Evolutionary conservation across 2,329 filamentous ascomycete species (phyloP).

Genomic region (Microdochium trichocladiopsis): DNA sequence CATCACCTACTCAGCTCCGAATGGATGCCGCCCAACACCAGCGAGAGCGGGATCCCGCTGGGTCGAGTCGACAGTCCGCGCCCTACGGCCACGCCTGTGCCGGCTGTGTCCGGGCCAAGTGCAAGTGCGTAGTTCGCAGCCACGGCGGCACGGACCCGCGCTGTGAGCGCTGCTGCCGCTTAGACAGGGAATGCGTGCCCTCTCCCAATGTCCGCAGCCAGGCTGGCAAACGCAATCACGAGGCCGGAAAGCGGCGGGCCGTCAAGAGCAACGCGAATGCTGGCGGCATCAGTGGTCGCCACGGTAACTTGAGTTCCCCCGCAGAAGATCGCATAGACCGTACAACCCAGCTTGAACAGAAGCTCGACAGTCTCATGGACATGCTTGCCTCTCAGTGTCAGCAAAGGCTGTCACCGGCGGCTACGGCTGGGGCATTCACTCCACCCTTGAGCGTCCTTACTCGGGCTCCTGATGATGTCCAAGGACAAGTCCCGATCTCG

Average conservation of each 20-base stretch:
- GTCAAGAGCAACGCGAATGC: background rate
- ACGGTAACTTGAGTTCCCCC: too few relatives aligned
- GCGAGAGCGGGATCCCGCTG: background rate
- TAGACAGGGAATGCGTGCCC: constrained; percentile 31
- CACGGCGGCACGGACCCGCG: constrained; percentile 9
- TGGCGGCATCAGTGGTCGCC: constrained; percentile 1
- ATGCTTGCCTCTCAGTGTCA: constrained; percentile 8
- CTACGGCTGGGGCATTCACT: background rate
- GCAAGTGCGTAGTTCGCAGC: constrained; percentile 31
- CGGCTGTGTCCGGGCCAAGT: constrained; percentile 34
- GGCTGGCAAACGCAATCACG: constrained; percentile 3
- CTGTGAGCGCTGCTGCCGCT: constrained; percentile 32
- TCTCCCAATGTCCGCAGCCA: constrained; percentile 25
- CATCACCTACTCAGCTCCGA: background rate
- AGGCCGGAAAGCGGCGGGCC: background rate
- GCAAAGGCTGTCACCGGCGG: background rate
- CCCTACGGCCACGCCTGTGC: constrained; percentile 33
- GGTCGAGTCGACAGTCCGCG: constrained; percentile 12
- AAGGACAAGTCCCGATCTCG: background rate
- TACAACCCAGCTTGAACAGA: constrained; percentile 19
- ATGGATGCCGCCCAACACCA: background rate
- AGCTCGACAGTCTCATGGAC: constrained; percentile 19
- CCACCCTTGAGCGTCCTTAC: background rate
- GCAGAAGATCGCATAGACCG: constrained; percentile 2
- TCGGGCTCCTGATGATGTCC: background rate